Conservation (phyloP, 495 filamentous ascomycete species). For the Aspergillus diversus region DNA sequence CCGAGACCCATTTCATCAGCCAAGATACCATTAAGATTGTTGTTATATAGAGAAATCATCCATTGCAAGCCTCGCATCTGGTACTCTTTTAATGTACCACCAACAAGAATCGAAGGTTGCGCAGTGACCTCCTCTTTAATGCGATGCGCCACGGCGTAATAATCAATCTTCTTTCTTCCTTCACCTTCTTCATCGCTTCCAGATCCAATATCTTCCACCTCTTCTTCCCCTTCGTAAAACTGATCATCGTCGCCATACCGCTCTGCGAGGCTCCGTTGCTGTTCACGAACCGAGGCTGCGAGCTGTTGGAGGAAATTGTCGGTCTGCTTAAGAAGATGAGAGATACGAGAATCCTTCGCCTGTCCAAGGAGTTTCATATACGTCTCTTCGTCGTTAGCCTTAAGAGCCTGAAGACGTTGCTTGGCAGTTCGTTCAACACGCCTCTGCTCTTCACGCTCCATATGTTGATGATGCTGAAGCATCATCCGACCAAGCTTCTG, state of each 20-base stretch:
- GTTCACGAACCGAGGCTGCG: slow-evolving; percentile 85
- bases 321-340: slow-evolving; percentile 92
- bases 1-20: slow-evolving; percentile 99
- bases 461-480: slow-evolving; percentile 85
- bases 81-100: slow-evolving; percentile 94
- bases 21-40: slow-evolving; percentile 97
- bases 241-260: slow-evolving; percentile 70
- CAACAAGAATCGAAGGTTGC: slow-evolving; percentile 84
- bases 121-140: slow-evolving; percentile 85
- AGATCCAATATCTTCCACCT: slow-evolving; percentile 65
- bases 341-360: slow-evolving; percentile 98
- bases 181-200: slow-evolving; percentile 72
- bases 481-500: slow-evolving; percentile 88
- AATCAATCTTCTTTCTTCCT: slow-evolving; percentile 80
- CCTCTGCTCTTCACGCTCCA: slow-evolving; percentile 99
- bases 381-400: slow-evolving; percentile 98
- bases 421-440: slow-evolving; percentile 95
- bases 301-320: slow-evolving; percentile 97
- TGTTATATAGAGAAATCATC: slow-evolving; percentile 99
- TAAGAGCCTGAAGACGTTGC: slow-evolving; percentile 97
- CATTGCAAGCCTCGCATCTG: slow-evolving; percentile 97
- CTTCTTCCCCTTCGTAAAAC: slow-evolving; percentile 64
- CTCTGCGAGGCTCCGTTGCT: slow-evolving; percentile 81
- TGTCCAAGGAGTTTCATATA: slow-evolving; percentile 96
- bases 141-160: slow-evolving; percentile 96